Percentiles rank a stretch among this genome's conserved stretches.
Conservation (phyloP, 2,329 filamentous ascomycete species). For the Tolypocladium endophyticum region DNA sequence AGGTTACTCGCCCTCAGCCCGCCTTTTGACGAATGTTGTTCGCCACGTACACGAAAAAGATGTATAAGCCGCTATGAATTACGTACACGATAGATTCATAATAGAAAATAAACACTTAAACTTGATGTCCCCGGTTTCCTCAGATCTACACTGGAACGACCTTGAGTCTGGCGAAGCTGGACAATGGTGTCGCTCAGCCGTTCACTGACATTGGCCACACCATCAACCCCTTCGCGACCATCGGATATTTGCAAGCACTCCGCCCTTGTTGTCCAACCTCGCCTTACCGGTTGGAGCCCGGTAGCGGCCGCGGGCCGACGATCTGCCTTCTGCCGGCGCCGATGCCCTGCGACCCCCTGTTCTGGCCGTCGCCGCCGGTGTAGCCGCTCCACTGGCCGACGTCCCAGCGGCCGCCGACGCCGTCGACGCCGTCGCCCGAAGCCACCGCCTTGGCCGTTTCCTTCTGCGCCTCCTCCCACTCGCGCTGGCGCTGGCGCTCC, state of each 20-base stretch:
- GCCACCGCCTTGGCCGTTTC: conserved; percentile 46
- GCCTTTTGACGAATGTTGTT: neutral
- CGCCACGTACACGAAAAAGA: neutral
- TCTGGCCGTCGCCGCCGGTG: conserved; percentile 66
- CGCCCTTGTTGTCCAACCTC: neutral
- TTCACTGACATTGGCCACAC: neutral
- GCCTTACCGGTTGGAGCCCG: conserved; percentile 23
- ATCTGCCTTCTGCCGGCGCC: conserved; percentile 66
- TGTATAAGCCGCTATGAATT: neutral
- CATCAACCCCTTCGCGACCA: neutral
- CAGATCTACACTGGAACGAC: neutral
- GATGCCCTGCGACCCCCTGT: conserved; percentile 53
- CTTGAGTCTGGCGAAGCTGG: neutral
- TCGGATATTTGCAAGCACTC: neutral
- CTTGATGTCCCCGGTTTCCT: neutral
- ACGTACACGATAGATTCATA: neutral
- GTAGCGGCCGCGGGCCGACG: conserved; percentile 63
- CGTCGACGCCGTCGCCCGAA: conserved; percentile 44
- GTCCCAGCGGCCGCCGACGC: conserved; percentile 61
- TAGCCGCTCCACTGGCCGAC: conserved; percentile 66
- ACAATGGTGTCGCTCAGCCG: neutral
- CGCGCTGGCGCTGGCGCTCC: conserved; percentile 63
- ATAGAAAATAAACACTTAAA: neutral
- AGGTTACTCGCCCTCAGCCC: neutral
- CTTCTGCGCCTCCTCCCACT: conserved; percentile 70